These are phyloP conservation scores for Solanum appendiculatum DNA, from an alignment of 257 asterid species.

Conservation along the genomic window DNA sequence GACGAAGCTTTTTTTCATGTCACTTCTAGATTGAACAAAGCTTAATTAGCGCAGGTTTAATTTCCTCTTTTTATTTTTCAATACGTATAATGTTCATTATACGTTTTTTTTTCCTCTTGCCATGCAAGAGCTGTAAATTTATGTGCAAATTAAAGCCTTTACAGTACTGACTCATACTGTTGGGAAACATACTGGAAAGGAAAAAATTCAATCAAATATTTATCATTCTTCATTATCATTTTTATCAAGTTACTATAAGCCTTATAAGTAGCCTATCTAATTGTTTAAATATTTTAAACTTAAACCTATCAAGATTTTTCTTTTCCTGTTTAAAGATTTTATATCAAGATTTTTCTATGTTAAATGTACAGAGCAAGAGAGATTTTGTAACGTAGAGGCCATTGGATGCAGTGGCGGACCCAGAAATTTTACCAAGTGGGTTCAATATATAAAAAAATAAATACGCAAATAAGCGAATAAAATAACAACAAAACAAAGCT, in stretches of 20 bases:
- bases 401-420: no score
- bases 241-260: background rate
- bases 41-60: background rate
- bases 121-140: background rate
- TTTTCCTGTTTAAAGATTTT: background rate
- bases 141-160: background rate
- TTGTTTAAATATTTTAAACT: background rate
- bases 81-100: background rate
- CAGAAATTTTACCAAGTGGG: no score
- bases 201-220: background rate
- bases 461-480: no score
- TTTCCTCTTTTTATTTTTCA: background rate
- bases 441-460: no score
- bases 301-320: background rate
- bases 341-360: background rate
- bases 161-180: background rate
- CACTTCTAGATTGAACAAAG: conserved; percentile 1
- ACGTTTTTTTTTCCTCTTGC: background rate
- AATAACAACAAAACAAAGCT: no score
- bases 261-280: background rate
- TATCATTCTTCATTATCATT: background rate
- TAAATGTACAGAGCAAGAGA: background rate
- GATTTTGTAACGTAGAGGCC: background rate
- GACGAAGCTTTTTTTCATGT: background rate
- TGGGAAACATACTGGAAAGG: background rate